A percentile compares a stretch with the other conserved stretches of the same genome.
phyloP scores from a whole-genome alignment of 192 early-diverging fungal genomes.

The Spizellomyces punctatus region DNA sequence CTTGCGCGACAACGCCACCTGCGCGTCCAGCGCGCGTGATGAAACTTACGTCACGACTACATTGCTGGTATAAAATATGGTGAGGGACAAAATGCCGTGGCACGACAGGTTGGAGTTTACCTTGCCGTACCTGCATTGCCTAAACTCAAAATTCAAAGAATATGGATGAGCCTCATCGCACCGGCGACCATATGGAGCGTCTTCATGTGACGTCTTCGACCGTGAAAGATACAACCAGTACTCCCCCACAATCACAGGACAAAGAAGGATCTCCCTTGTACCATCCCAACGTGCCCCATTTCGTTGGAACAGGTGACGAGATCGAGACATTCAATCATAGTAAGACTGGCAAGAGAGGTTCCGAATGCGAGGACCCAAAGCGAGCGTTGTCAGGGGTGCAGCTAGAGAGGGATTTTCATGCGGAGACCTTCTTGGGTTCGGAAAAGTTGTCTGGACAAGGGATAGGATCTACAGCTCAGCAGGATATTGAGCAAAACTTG shows the following conservation, averaged over 20 bases:
- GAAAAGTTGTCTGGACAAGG: conserved; percentile 3
- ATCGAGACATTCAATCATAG: neutral
- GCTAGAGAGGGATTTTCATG: neutral
- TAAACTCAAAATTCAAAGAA: too few relatives aligned
- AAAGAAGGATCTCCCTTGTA: conserved; percentile 1
- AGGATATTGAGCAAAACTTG: neutral
- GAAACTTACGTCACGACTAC: too few relatives aligned
- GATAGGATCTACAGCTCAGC: conserved; percentile 2
- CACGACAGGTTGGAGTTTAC: too few relatives aligned
- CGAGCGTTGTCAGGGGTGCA: neutral
- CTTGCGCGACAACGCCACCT: too few relatives aligned
- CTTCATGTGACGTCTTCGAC: neutral
- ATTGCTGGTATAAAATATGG: too few relatives aligned
- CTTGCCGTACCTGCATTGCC: too few relatives aligned
- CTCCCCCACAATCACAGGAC: neutral
- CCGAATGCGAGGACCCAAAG: neutral
- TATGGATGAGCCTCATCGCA: neutral
- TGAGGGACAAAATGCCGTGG: too few relatives aligned
- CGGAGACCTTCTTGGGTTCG: neutral
- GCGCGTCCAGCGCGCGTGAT: too few relatives aligned
- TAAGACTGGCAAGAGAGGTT: neutral
- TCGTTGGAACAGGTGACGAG: neutral
- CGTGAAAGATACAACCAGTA: neutral
- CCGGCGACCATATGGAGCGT: conserved; percentile 4
- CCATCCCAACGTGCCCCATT: conserved; percentile 1